Evolutionary conservation across 805 yeast genomes (phyloP).

Genomic region (Candida xyloterini): DNA sequence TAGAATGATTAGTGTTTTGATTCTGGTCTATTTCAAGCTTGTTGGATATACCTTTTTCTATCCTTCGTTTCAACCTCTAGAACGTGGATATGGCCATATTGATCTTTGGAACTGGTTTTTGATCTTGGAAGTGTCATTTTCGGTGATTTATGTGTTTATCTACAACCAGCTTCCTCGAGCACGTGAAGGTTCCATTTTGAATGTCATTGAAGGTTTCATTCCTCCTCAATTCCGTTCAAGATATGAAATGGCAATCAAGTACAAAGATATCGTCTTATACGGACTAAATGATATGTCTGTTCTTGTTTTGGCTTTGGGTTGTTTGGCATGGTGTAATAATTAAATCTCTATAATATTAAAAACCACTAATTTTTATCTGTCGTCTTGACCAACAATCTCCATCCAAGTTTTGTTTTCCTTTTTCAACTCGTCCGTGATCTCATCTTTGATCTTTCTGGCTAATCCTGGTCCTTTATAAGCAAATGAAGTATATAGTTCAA

Average conservation of each 20-base stretch:
- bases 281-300: slow-evolving; percentile 28
- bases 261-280: slow-evolving; percentile 26
- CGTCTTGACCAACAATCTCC: slow-evolving; percentile 68
- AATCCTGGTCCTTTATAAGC: slow-evolving; percentile 93
- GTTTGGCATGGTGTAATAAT: slow-evolving; percentile 13
- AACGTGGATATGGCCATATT: slow-evolving; percentile 9
- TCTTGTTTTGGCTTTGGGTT: slow-evolving; percentile 26
- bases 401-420: slow-evolving; percentile 83
- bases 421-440: slow-evolving; percentile 54
- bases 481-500: slow-evolving; percentile 83
- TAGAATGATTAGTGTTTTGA: slow-evolving; percentile 16
- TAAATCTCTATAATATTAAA: slow-evolving; percentile 3
- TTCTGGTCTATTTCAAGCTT: slow-evolving; percentile 11
- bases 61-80: slow-evolving; percentile 16
- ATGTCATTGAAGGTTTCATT: slow-evolving; percentile 22
- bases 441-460: slow-evolving; percentile 58
- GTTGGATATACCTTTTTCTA: slow-evolving; percentile 8
- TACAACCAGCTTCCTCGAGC: slow-evolving; percentile 16
- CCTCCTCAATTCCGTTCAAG: slow-evolving; percentile 18
- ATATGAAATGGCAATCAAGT: slow-evolving; percentile 20
- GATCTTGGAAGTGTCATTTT: slow-evolving; percentile 21
- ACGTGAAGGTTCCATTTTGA: slow-evolving; percentile 17
- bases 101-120: slow-evolving; percentile 26
- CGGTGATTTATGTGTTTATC: slow-evolving; percentile 15
- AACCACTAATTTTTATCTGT: slow-evolving; percentile 18